Percentiles rank a stretch among this genome's conserved stretches.
Conservation (phyloP, 2,329 filamentous ascomycete genomes). For the Rachicladosporium sp. region DNA sequence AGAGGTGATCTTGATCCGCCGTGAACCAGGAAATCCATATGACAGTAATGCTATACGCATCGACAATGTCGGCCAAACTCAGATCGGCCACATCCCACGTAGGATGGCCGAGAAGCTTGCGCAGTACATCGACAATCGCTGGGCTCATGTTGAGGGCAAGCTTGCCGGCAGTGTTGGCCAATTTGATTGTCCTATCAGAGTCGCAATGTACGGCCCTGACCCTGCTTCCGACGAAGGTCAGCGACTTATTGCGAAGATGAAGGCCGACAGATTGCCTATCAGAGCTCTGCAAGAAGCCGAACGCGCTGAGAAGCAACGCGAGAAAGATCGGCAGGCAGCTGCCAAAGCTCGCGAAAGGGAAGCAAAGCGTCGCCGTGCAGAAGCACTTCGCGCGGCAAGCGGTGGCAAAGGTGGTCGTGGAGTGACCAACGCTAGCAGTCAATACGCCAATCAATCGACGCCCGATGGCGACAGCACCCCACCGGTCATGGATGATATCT, state of each 20-base stretch:
- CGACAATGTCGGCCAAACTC: slow-evolving; percentile 59
- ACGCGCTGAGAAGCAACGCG: slow-evolving; percentile 24
- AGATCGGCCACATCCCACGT: slow-evolving; percentile 69
- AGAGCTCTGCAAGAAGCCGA: slow-evolving; percentile 30
- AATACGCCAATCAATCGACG: slow-evolving; percentile 11
- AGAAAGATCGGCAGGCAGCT: slow-evolving; percentile 13
- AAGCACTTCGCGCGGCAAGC: slow-evolving; percentile 15
- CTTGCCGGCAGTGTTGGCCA: slow-evolving; percentile 53
- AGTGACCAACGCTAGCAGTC: not conserved
- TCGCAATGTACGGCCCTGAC: slow-evolving; percentile 56
- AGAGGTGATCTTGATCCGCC: slow-evolving; percentile 49
- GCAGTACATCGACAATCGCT: slow-evolving; percentile 50
- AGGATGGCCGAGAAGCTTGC: slow-evolving; percentile 58
- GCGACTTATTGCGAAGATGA: slow-evolving; percentile 49
- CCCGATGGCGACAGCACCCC: slow-evolving; percentile 7
- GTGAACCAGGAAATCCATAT: slow-evolving; percentile 53
- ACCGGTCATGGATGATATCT: slow-evolving; percentile 49
- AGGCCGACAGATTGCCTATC: slow-evolving; percentile 50
- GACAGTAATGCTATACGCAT: slow-evolving; percentile 68
- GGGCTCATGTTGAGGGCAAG: slow-evolving; percentile 54
- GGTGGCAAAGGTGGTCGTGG: slow-evolving; percentile 8
- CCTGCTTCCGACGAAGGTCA: slow-evolving; percentile 23
- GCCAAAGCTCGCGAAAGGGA: slow-evolving; percentile 10
- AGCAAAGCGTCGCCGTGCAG: slow-evolving; percentile 12
- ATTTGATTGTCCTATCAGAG: slow-evolving; percentile 60